Evolutionary conservation across 2,329 filamentous ascomycete species (phyloP).

Genomic region (Aspergillus sp.): DNA sequence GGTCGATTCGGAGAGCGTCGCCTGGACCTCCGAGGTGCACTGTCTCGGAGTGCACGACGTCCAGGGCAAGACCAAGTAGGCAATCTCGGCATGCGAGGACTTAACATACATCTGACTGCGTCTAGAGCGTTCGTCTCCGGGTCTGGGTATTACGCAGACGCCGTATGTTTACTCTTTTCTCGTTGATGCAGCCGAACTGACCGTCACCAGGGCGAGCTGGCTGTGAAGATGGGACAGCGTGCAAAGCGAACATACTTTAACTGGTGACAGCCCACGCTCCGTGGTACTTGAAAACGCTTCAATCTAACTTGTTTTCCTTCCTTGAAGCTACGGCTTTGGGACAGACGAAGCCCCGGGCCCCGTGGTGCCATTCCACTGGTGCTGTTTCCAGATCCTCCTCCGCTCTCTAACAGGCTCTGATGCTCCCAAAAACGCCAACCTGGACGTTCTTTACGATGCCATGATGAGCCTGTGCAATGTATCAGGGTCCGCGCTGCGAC

Average conservation of each 20-base stretch:
- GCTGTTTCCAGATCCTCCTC: slow-evolving; percentile 22
- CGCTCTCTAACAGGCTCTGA: slow-evolving; percentile 16
- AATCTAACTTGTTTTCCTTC: not conserved
- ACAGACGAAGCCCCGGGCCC: slow-evolving; percentile 20
- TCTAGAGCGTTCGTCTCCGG: slow-evolving; percentile 20
- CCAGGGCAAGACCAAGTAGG: slow-evolving; percentile 16
- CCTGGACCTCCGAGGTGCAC: slow-evolving; percentile 21
- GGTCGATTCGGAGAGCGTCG: slow-evolving; percentile 15
- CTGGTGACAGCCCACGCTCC: slow-evolving; percentile 8
- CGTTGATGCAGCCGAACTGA: not conserved
- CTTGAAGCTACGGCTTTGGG: slow-evolving; percentile 18
- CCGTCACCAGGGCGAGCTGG: slow-evolving; percentile 17
- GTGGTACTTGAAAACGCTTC: not conserved
- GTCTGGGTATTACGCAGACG: slow-evolving; percentile 22
- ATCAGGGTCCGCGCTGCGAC: slow-evolving; percentile 13
- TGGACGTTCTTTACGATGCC: slow-evolving; percentile 17
- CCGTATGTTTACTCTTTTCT: slow-evolving; percentile 2
- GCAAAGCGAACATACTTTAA: slow-evolving; percentile 11
- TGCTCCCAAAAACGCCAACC: slow-evolving; percentile 14
- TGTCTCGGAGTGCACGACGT: slow-evolving; percentile 15
- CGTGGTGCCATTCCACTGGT: slow-evolving; percentile 22
- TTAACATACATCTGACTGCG: not conserved
- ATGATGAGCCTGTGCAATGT: slow-evolving; percentile 17
- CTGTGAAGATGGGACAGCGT: slow-evolving; percentile 15
- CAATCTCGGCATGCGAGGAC: not conserved